A percentile compares a stretch with the other conserved stretches of the same genome.
Conservation (phyloP, 768 basidiomycete species). For the Lyophyllum semitale region DNA sequence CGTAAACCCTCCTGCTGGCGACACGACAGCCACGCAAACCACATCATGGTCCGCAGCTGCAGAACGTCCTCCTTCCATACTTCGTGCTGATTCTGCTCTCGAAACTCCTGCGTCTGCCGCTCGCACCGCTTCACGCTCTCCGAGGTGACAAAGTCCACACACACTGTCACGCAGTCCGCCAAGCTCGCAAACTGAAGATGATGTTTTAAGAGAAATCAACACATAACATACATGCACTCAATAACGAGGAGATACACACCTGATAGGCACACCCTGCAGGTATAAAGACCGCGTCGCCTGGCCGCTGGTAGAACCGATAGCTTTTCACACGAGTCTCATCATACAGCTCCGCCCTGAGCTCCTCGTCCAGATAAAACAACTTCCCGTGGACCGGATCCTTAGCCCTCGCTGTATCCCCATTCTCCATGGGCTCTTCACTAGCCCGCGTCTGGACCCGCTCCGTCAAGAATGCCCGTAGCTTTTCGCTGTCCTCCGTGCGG, state of each 20-base stretch:
- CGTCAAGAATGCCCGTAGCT: conserved; percentile 69
- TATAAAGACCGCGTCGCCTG: conserved; percentile 93
- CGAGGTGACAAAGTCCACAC: conserved; percentile 92
- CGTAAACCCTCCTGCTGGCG: conserved; percentile 31
- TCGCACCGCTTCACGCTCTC: conserved; percentile 90
- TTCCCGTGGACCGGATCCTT: conserved; percentile 92
- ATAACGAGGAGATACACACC: conserved; percentile 46
- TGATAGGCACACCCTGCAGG: conserved; percentile 94
- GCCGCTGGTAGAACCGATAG: conserved; percentile 84
- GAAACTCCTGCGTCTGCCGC: conserved; percentile 83
- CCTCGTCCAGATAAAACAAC: conserved; percentile 78
- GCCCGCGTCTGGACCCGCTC: conserved; percentile 32
- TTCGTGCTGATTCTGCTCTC: conserved; percentile 83
- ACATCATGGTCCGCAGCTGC: conserved; percentile 90
- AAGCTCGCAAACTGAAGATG: conserved; percentile 82
- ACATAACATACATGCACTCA: neutral
- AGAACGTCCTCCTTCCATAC: conserved; percentile 95
- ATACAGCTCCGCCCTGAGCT: conserved; percentile 65
- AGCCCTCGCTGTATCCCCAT: neutral
- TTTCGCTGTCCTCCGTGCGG: conserved; percentile 75
- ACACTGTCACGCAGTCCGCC: conserved; percentile 95
- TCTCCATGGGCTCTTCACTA: neutral
- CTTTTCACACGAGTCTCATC: conserved; percentile 72
- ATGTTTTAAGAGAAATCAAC: neutral
- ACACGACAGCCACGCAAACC: conserved; percentile 88